Percentiles rank a stretch among this genome's conserved stretches.
Evolutionary conservation across 1,284 basidiomycete genomes (phyloP).

Genomic region (Puccinia novopanici): DNA sequence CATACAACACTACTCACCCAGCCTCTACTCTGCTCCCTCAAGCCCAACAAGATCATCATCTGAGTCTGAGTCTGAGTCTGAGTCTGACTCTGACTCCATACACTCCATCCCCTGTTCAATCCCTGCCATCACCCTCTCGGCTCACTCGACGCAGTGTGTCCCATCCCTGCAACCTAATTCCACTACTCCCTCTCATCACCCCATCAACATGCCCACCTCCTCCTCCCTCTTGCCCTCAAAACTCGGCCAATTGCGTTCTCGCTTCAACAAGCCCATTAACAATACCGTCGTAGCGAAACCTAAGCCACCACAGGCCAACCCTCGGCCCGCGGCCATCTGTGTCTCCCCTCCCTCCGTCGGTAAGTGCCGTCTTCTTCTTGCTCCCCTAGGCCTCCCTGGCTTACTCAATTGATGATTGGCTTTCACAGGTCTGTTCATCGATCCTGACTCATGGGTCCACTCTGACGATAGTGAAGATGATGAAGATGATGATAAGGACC

Average conservation of each 20-base stretch:
- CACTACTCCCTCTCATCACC: no score
- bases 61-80: no score
- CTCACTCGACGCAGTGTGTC: not conserved
- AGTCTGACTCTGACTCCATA: no score
- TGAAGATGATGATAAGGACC: not conserved
- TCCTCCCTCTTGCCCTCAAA: not conserved
- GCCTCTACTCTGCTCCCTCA: no score
- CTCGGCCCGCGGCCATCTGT: not conserved
- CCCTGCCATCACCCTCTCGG: constrained; percentile 1
- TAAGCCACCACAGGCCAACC: not conserved
- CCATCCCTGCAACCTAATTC: not conserved
- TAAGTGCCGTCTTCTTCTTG: not conserved
- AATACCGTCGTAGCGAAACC: not conserved
- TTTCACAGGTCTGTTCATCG: not conserved
- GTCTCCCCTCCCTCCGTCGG: not conserved
- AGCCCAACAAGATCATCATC: no score
- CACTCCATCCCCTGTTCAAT: not conserved
- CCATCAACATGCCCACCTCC: not conserved
- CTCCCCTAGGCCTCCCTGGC: not conserved
- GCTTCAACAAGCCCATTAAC: not conserved
- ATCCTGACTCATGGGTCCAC: not conserved
- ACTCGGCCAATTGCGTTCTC: not conserved
- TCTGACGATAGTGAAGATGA: not conserved
- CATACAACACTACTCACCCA: not conserved
- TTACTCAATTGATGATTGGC: not conserved